Evolutionary conservation across 352 stramenopile genomes (phyloP), one percentile per base, ranked within the genome.

Genomic region (Globisporangium carolinianum): DNA sequence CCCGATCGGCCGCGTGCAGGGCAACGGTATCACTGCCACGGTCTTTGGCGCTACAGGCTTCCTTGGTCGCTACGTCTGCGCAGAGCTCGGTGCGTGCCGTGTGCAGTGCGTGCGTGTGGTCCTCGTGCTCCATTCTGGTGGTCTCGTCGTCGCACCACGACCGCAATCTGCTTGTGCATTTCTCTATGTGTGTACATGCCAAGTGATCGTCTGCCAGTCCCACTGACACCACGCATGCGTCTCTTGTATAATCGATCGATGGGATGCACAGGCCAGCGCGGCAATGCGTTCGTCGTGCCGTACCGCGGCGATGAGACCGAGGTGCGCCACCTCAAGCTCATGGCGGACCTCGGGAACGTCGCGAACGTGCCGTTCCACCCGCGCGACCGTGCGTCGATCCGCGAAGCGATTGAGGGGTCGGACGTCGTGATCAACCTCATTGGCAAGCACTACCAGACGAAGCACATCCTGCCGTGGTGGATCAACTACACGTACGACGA

Each of bases 381-480:
- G 24, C 87, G 91, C 18, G 95, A 99, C 78, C 75, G 85, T 49
- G 90, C 98, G 54, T 96, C 87, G 51, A 97, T 99, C 53, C 73
- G 80, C 45, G 75, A 97, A 43, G 83, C 93, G 1, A 91, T 98
- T 45, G 68, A 86, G 36, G 89, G 95, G 72, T 91, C 87, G 39
- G 95, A 99, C 63, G 77, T 98, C 61, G 96, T 99, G 41, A 93
- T 99, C 67, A 99, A 99, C 74, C 62, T 98, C 10, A 87, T 98
- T 53, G 96, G 96, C 51, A 99, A 99, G 68, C 82, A 98, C 73
- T 98, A 99, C 72, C 93, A 98, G 73, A 98, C 96, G 39, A 97
- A 96, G 76, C 86, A 97, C 69, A 71, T 97, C 3, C 70, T 97
- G 45, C 87, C 89, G 24, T 94, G 82, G 84, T 94, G 86, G 82